These are phyloP conservation scores for Aeminium ludgeri DNA, from an alignment of 495 filamentous ascomycete genomes.

Conservation along the genomic window DNA sequence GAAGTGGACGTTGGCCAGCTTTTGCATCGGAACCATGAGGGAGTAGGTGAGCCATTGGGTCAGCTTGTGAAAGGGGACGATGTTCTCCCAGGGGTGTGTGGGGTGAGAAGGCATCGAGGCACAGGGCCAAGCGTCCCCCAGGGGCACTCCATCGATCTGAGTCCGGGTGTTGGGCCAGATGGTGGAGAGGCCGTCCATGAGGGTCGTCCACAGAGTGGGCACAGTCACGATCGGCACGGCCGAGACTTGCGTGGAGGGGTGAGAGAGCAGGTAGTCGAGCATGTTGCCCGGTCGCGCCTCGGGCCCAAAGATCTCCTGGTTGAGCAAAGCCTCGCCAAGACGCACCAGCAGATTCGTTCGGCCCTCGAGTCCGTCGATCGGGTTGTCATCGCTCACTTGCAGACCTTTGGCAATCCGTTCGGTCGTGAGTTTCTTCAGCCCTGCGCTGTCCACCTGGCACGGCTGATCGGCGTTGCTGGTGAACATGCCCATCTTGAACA, in stretches of 20 bases:
- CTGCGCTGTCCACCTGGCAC: constrained; percentile 75
- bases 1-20: constrained; percentile 58
- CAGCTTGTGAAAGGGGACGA: constrained; percentile 87
- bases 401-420: constrained; percentile 61
- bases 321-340: constrained; percentile 59
- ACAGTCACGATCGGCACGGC: constrained; percentile 75
- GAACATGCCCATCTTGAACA: constrained; percentile 94
- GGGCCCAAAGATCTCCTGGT: constrained; percentile 70
- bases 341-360: constrained; percentile 64
- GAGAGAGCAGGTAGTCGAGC: constrained; percentile 87
- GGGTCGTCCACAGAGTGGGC: constrained; percentile 77
- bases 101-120: constrained; percentile 64
- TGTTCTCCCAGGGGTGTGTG: constrained; percentile 71
- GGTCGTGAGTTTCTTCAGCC: constrained; percentile 56
- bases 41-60: constrained; percentile 86
- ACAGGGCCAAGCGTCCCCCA: constrained; percentile 93
- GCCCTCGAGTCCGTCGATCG: constrained; percentile 76
- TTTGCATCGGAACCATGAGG: constrained; percentile 72
- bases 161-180: constrained; percentile 89
- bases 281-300: constrained; percentile 83
- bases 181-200: constrained; percentile 71
- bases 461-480: constrained; percentile 67
- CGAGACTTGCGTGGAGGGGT: constrained; percentile 71
- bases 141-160: constrained; percentile 68
- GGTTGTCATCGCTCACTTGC: constrained; percentile 66